Evolutionary conservation across 768 basidiomycete genomes (phyloP).

Genomic region (Kwoniella mangroviensis): DNA sequence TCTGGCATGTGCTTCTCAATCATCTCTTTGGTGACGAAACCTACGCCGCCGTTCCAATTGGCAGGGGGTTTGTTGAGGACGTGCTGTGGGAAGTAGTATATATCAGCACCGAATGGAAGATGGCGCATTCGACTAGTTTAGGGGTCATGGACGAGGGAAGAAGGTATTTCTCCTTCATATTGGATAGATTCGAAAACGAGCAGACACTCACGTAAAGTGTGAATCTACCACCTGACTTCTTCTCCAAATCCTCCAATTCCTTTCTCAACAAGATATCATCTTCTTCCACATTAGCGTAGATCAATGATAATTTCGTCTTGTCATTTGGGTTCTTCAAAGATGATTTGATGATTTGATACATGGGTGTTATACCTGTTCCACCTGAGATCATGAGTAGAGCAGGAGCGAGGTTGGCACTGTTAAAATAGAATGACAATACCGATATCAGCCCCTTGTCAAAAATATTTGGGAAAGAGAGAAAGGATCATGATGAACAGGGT

Average conservation of each 20-base stretch:
- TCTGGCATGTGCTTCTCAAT: constrained; percentile 78
- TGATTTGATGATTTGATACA: constrained; percentile 98
- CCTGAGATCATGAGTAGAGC: constrained; percentile 97
- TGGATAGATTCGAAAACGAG: neutral
- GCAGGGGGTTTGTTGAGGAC: constrained; percentile 93
- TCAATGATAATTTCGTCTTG: constrained; percentile 77
- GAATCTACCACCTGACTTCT: constrained; percentile 70
- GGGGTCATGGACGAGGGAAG: no score
- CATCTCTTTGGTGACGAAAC: constrained; percentile 91
- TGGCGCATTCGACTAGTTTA: no score
- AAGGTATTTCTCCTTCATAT: neutral
- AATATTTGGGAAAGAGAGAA: no score
- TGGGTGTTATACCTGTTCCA: constrained; percentile 97
- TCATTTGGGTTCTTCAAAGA: constrained; percentile 86
- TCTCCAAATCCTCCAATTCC: constrained; percentile 80
- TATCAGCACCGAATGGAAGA: no score
- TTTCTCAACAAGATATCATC: constrained; percentile 90
- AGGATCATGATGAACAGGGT: no score
- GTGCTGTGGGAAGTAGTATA: constrained; percentile 60
- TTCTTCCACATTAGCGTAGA: constrained; percentile 93
- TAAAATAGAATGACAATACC: neutral
- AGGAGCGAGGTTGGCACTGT: constrained; percentile 66
- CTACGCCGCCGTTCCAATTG: constrained; percentile 81
- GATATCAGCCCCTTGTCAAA: neutral
- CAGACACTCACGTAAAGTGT: constrained; percentile 64